Evolutionary conservation across 306 rosid species (phyloP).

Genomic region (Ceratonia siliqua): DNA sequence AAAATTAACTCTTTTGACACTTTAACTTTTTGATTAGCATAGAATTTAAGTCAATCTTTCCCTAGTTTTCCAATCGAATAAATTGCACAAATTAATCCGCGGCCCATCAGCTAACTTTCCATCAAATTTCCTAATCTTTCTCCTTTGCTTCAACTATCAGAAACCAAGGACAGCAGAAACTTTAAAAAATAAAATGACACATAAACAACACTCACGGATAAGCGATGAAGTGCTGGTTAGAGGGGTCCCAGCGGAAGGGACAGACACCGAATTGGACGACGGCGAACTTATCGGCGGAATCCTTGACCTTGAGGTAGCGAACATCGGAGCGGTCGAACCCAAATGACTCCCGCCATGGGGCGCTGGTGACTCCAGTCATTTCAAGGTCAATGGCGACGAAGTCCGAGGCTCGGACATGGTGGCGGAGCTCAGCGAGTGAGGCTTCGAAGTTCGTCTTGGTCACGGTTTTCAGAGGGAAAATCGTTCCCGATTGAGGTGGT

Average conservation of each 20-base stretch:
- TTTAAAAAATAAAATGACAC: background rate
- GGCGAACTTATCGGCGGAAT: slow-evolving; percentile 87
- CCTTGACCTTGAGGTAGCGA: slow-evolving; percentile 80
- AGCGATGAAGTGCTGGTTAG: slow-evolving; percentile 58
- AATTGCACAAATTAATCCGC: background rate
- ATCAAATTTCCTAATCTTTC: background rate
- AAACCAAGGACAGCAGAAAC: background rate
- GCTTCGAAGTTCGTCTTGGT: slow-evolving; percentile 75
- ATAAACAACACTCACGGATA: slow-evolving; percentile 59
- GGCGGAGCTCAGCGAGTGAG: slow-evolving; percentile 65
- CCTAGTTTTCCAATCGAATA: background rate
- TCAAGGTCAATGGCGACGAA: slow-evolving; percentile 95
- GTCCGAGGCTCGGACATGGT: slow-evolving; percentile 68
- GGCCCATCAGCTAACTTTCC: background rate
- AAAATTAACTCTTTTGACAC: background rate
- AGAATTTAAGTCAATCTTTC: background rate
- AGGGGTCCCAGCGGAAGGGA: slow-evolving; percentile 88
- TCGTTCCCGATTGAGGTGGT: slow-evolving; percentile 27
- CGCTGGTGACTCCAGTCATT: slow-evolving; percentile 88
- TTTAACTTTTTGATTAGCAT: background rate
- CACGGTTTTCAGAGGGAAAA: slow-evolving; percentile 73
- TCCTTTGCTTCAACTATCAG: background rate
- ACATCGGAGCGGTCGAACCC: slow-evolving; percentile 87
- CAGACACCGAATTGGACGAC: slow-evolving; percentile 90
- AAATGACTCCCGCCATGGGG: slow-evolving; percentile 90